Base-by-base conservation (phyloP, 2,329 filamentous ascomycete species). In the Metarhizium guizhouense region DNA sequence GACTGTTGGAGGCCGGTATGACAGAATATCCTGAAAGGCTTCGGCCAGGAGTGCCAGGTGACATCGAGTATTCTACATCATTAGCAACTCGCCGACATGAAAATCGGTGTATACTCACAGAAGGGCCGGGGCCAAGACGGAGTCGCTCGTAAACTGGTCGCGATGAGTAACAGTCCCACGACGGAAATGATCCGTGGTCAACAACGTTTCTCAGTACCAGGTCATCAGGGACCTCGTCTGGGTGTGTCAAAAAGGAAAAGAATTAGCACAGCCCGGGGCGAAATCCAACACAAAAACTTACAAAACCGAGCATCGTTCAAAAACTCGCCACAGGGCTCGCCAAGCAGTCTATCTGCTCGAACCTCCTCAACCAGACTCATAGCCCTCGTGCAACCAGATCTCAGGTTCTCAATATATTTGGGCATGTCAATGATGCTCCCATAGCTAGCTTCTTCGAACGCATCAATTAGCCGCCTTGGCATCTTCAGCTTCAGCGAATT, bases 351-450 rank as follows among this genome's bases (percentile, higher is more conserved):
- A 10, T 72, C 67, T 0, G 75, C 75, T 38, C 78, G 73, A 3
- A 74, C 67, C 56, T 78, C 75, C 60, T 84, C 81, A 0, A 81
- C 68, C 1, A 79, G 63, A 10, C 78, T 74, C 73, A 82, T 77
- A 8, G 72, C 74, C 8, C 79, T 64, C 0, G 79, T 82, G 55
- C 76, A 80, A 60, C 81, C 82, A 34, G 67, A 68, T 13, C 75
- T 68, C 38, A 82, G 67, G 2, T 68, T 65, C 20, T 74, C 67
- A 14, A 75, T 74, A 51, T 76, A 76, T 11, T 68, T 59, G 0
- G 75, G 72, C 56, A 82, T 75, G 18, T 72, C 70, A 3, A 79
- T 63, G 1, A 82, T 70, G 52, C 77, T 80, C 4, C 70, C 71
- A 61, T 82, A 83, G 61, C 72, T 82, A 1, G 73, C 74, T 0